These are phyloP conservation scores for Debaryomycetaceae sp. DNA, from an alignment of 1,139 yeast genomes.

Conservation along the genomic window DNA sequence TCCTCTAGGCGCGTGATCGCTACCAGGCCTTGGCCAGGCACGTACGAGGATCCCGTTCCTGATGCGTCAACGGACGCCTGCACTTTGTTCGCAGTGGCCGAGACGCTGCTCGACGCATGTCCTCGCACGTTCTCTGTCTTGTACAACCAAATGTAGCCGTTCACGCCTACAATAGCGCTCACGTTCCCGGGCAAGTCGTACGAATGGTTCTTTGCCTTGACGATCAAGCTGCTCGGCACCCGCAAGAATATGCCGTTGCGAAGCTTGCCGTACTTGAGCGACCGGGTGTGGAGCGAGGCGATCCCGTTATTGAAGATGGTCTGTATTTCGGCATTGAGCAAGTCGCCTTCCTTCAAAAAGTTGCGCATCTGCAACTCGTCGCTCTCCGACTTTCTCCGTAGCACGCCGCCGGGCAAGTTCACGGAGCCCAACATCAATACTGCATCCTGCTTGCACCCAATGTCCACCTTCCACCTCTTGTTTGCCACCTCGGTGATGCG, in stretches of 20 bases:
- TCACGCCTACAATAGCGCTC: slow-evolving; percentile 82
- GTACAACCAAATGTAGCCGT: slow-evolving; percentile 89
- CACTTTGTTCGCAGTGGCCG: slow-evolving; percentile 16
- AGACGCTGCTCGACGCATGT: slow-evolving; percentile 5
- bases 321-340: slow-evolving; percentile 93
- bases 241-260: slow-evolving; percentile 78
- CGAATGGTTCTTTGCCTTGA: slow-evolving; percentile 79
- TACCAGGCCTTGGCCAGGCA: slow-evolving; percentile 50
- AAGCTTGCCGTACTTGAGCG: slow-evolving; percentile 87
- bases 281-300: slow-evolving; percentile 90
- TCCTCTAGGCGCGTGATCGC: slow-evolving; percentile 85
- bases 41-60: slow-evolving; percentile 17
- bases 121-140: slow-evolving; percentile 39
- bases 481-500: slow-evolving; percentile 90
- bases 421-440: slow-evolving; percentile 89
- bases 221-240: slow-evolving; percentile 73
- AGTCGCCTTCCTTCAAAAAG: slow-evolving; percentile 93
- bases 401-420: slow-evolving; percentile 92
- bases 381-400: slow-evolving; percentile 85
- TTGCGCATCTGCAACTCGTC: slow-evolving; percentile 96
- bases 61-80: slow-evolving; percentile 28
- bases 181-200: slow-evolving; percentile 86
- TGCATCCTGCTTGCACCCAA: slow-evolving; percentile 90
- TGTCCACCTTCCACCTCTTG: slow-evolving; percentile 93
- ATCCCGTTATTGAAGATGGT: slow-evolving; percentile 81